phyloP scores from a whole-genome alignment of 192 early-diverging fungal species.

The Piromyces finnis region DNA sequence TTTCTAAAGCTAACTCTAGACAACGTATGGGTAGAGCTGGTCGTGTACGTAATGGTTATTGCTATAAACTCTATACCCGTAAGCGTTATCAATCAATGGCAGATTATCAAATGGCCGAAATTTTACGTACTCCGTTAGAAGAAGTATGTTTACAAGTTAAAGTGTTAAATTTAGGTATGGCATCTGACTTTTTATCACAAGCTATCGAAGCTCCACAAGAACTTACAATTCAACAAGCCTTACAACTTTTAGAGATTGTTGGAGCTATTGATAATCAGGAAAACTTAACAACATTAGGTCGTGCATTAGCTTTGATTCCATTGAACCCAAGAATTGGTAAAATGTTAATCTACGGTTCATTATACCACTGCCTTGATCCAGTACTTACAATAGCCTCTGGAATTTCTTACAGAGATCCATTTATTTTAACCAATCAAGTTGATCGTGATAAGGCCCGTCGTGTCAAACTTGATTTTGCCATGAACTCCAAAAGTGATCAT shows the following conservation, averaged over 20 bases:
- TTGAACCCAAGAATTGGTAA: slow-evolving; percentile 54
- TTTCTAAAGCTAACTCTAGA: slow-evolving; percentile 27
- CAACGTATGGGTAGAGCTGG: slow-evolving; percentile 43
- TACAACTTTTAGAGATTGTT: not conserved
- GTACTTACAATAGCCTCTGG: slow-evolving; percentile 36
- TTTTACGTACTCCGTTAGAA: slow-evolving; percentile 25
- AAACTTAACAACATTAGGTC: slow-evolving; percentile 40
- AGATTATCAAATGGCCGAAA: slow-evolving; percentile 32
- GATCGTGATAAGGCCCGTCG: not conserved
- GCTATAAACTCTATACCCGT: slow-evolving; percentile 26
- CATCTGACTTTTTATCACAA: not conserved
- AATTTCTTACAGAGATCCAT: slow-evolving; percentile 26
- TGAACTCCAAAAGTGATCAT: not conserved
- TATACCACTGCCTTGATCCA: slow-evolving; percentile 54
- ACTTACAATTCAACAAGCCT: not conserved
- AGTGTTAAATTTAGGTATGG: slow-evolving; percentile 15
- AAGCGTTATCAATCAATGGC: slow-evolving; percentile 16
- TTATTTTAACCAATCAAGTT: slow-evolving; percentile 8
- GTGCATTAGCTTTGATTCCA: slow-evolving; percentile 33
- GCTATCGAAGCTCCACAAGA: not conserved
- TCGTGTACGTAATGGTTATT: slow-evolving; percentile 23
- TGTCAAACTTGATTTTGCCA: not conserved
- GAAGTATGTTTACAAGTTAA: slow-evolving; percentile 28
- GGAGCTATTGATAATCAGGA: slow-evolving; percentile 15
- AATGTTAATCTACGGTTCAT: slow-evolving; percentile 47